Conservation (phyloP, 306 rosid species). For the Betula pendula region DNA sequence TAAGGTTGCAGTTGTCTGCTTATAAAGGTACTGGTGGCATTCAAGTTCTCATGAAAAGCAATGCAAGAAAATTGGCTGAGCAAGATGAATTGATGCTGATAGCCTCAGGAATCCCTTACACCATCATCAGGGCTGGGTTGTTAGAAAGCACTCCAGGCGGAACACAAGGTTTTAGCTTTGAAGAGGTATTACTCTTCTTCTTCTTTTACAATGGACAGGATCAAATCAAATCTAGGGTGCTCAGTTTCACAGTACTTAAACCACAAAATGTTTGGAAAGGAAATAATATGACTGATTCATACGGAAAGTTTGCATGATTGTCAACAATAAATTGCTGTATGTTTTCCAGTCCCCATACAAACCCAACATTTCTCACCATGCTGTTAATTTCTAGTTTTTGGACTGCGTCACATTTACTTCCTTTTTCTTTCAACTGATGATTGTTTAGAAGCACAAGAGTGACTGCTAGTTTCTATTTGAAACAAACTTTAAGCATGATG, state of each 20-base stretch:
- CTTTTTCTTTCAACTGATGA: neutral
- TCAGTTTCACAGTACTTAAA: constrained; percentile 10
- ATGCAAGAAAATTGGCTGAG: constrained; percentile 70
- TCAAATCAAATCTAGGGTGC: neutral
- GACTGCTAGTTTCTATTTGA: neutral
- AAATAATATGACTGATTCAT: neutral
- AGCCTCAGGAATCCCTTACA: constrained; percentile 74
- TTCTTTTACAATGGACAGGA: constrained; percentile 16
- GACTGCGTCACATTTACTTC: neutral
- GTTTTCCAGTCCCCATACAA: neutral
- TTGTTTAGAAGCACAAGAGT: neutral
- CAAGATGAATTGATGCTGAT: constrained; percentile 66
- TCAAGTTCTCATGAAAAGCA: constrained; percentile 73
- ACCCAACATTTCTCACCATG: neutral
- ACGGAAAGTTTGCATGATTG: neutral
- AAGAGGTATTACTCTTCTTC: constrained; percentile 48
- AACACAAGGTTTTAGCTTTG: constrained; percentile 80
- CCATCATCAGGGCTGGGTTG: constrained; percentile 66
- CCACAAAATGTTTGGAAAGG: neutral
- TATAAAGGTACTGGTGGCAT: constrained; percentile 73
- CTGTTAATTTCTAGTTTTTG: neutral
- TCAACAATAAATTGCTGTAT: neutral
- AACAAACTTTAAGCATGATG: neutral
- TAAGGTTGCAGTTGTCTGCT: constrained; percentile 85
- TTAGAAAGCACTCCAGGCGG: constrained; percentile 76